Evolutionary conservation across 2,329 filamentous ascomycete species (phyloP).

Genomic region (Hypoxylon sp.): DNA sequence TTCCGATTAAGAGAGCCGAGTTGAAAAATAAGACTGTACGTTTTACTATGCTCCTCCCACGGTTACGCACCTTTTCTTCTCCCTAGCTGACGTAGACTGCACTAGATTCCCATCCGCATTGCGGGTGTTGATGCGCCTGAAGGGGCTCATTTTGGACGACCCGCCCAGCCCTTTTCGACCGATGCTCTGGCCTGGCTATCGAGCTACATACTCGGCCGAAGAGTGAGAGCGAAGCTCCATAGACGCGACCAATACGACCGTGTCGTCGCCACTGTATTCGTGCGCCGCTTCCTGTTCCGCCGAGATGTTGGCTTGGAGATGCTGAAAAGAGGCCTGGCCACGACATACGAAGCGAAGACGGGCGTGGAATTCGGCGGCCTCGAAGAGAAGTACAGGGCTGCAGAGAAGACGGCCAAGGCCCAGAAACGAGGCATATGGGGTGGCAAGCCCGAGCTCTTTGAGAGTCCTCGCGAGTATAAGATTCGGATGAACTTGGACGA

Average conservation of each 20-base stretch:
- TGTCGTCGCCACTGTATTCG: constrained; percentile 84
- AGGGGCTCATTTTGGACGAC: constrained; percentile 87
- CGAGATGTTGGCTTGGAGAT: constrained; percentile 89
- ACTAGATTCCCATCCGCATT: constrained; percentile 83
- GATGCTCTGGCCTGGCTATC: constrained; percentile 87
- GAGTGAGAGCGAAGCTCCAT: constrained; percentile 84
- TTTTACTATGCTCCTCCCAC: constrained; percentile 27
- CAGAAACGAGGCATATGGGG: constrained; percentile 79
- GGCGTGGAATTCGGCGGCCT: constrained; percentile 87
- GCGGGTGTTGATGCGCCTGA: constrained; percentile 95
- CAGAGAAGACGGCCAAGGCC: constrained; percentile 71
- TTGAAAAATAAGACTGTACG: constrained; percentile 80
- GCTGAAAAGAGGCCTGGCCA: constrained; percentile 84
- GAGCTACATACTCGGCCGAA: constrained; percentile 71
- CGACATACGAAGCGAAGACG: constrained; percentile 90
- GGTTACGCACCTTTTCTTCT: constrained; percentile 9
- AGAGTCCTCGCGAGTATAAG: constrained; percentile 92
- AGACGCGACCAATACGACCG: constrained; percentile 91
- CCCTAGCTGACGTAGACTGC: constrained; percentile 5
- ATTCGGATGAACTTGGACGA: constrained; percentile 53
- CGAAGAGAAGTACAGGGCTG: constrained; percentile 68
- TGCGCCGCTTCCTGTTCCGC: constrained; percentile 72
- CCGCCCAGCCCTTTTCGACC: constrained; percentile 81
- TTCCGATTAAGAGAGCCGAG: constrained; percentile 73
- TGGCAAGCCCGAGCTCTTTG: constrained; percentile 67